Base-by-base conservation (phyloP, 2,329 filamentous ascomycete species). In the Zymoseptoria passerinii region DNA sequence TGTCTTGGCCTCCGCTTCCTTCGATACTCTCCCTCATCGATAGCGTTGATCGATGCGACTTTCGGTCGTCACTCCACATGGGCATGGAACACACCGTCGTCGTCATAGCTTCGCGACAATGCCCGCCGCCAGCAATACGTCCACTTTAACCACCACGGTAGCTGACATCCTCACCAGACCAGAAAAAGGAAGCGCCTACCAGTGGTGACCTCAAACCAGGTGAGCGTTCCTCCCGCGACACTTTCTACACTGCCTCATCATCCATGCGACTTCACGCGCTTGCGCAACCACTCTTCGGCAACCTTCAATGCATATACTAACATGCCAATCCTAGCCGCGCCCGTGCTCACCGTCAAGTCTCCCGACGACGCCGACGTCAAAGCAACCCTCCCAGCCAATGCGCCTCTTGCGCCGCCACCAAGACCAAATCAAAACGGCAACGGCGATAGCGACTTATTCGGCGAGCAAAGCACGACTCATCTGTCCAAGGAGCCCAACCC, bases 401-500 rank as follows among this genome's bases (percentile, higher is more conserved):
- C 75, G 63, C 77, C 77, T 74, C 74, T 84, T 74, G 71, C 79
- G 72, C 77, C 79, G 66, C 78, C 78, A 59, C 79, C 79, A 29
- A 77, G 76, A 63, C 78, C 77, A 48, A 71, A 72, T 58, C 65
- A 63, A 50, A 65, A 67, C 55, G 64, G 68, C 62, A 75, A 73
- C 62, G 72, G 74, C 58, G 76, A 76, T 52, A 73, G 73, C 56
- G 81, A 81, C 68, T 81, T 81, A 70, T 77, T 75, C 64, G 74
- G 65, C 52, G 70, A 74, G 54, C 76, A 77, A 67, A 68, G 65
- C 57, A 68, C 68, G 29, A 69, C 63, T 59, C 76, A 79, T 61
- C 77, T 91, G 71, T 86, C 83, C 67, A 83, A 88, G 73, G 94
- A 97, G 78, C 91, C 91, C 60, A 97, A 99, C 75, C 92, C 94